A percentile compares a stretch with the other conserved stretches of the same genome.
Evolutionary conservation across 768 basidiomycete genomes (phyloP).

Genomic region (Peribolospora kevripleyi): DNA sequence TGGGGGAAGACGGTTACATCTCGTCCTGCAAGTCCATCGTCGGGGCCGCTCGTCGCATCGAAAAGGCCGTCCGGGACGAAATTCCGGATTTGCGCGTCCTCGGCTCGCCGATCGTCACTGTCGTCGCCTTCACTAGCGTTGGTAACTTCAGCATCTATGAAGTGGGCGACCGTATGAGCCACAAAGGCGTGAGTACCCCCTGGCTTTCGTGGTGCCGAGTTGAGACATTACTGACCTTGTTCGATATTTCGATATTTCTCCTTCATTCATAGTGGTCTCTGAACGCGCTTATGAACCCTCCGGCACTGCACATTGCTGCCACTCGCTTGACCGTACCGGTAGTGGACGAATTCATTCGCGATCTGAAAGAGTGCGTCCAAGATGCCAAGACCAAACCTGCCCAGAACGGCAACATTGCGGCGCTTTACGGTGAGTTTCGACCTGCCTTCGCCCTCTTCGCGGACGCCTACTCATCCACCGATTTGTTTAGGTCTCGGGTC

Average conservation of each 20-base stretch:
- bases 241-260: neutral
- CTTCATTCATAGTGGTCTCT: conserved; percentile 16
- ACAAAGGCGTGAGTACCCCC: conserved; percentile 28
- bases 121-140: conserved; percentile 59
- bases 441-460: no score
- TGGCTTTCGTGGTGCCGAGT: no score
- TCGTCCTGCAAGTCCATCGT: conserved; percentile 66
- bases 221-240: neutral
- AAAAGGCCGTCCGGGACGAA: conserved; percentile 35
- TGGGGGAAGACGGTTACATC: conserved; percentile 72
- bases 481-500: no score
- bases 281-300: conserved; percentile 52
- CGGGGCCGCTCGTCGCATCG: conserved; percentile 42
- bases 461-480: no score
- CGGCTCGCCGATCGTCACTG: conserved; percentile 68
- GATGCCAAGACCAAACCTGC: conserved; percentile 41
- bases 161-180: conserved; percentile 69
- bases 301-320: conserved; percentile 76
- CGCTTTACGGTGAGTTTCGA: no score
- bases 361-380: conserved; percentile 51
- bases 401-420: conserved; percentile 23
- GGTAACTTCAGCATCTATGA: conserved; percentile 49
- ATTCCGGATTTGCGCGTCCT: conserved; percentile 70
- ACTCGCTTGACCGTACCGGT: conserved; percentile 58
- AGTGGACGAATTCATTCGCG: conserved; percentile 55